Base-by-base conservation (phyloP, 169 alveolate species). In the Neospora caninum region DNA sequence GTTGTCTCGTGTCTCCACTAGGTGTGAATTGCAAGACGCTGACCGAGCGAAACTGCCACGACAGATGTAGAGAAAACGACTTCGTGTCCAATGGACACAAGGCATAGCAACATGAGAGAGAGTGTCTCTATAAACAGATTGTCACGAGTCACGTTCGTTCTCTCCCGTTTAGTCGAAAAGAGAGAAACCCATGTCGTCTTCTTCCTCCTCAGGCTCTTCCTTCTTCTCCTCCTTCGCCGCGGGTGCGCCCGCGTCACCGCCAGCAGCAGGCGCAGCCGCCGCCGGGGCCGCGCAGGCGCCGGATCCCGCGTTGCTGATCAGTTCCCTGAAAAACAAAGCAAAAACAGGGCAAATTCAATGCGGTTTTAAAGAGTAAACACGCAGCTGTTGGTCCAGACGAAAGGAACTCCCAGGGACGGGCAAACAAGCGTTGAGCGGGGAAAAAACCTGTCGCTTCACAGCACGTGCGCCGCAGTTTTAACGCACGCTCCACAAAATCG, bases 121-220 rank as follows among this genome's bases (percentile, higher is more conserved):
- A 22, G 73, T 64, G 73, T 64, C 73, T 64, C 73, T 64, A 10
- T 64, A 13, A 64, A 16, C 34, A 27, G 73, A 27, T 27, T 64
- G 16, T 64, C 73, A 64, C 73, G 73, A 16, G 73, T 7, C 16
- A 13, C 27, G 64, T 53, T 18, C 64, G 7, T 53, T 53, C 64
- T 53, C 64, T n/a, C 39, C 42, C 53, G n/a, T 31, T 82, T 86
- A 92, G 53, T 92, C 95, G 69, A 92, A 92, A 38, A 92, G 95
- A 43, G 95, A 92, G 92, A 92, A 92, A 13, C 95, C 95, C 95
- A 92, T 92, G 54, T 92, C 95, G 41, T 91, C 95, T 42, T 92
- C 95, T 41, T 92, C 95, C 88, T 92, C 95, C 88, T 92, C 95
- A 0, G 92, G 93, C 88, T 92, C 95, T 31, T 92, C 92, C 89